Conservation (phyloP, 176 grass and related monocot species). For the Themeda triandra region DNA sequence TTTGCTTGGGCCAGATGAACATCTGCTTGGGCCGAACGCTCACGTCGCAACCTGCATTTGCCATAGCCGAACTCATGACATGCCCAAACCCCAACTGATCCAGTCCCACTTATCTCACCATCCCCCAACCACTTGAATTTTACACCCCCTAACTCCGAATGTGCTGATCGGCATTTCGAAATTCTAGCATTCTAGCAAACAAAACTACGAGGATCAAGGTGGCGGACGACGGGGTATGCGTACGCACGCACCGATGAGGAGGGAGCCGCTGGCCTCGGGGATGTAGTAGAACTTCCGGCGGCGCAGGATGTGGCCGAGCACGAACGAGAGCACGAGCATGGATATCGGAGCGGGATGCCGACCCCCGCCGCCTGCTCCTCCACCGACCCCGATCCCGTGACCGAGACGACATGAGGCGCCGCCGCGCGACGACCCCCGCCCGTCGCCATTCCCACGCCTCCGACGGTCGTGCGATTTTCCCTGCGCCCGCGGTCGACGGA, state of each 20-base stretch:
- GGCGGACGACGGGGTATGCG: background rate
- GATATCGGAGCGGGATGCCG: constrained; percentile 92
- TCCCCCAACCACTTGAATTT: background rate
- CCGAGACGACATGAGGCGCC: constrained; percentile 15
- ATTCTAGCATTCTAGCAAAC: background rate
- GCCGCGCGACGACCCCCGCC: background rate
- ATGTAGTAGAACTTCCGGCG: constrained; percentile 92
- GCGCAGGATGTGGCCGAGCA: constrained; percentile 80
- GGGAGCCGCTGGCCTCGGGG: constrained; percentile 88
- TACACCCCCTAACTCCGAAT: no score
- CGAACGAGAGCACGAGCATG: constrained; percentile 89
- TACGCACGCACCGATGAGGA: constrained; percentile 75
- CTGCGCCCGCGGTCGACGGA: background rate
- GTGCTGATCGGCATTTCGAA: background rate
- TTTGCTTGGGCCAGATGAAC: no score
- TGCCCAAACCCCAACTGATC: background rate
- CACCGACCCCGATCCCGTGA: constrained; percentile 30
- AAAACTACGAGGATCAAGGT: background rate
- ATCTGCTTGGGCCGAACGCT: background rate
- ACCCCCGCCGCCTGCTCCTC: constrained; percentile 86
- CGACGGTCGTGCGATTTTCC: background rate
- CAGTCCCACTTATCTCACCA: background rate
- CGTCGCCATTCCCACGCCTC: background rate
- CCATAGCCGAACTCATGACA: background rate
- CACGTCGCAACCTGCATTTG: background rate